Evolutionary conservation across 495 filamentous ascomycete genomes (phyloP).

Genomic region (Patellaria atrata): DNA sequence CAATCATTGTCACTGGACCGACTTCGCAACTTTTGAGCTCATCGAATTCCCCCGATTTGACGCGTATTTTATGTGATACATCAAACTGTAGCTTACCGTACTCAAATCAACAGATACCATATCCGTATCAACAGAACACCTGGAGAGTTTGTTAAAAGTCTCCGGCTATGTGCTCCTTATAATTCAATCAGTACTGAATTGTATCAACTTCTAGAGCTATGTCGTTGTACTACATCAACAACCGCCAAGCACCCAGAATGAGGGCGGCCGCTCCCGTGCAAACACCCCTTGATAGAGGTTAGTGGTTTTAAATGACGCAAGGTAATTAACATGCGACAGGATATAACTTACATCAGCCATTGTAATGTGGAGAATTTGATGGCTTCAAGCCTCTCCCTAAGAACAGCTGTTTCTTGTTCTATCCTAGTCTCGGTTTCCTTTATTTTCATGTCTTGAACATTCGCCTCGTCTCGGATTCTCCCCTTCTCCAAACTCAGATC

Average conservation of each 20-base stretch:
- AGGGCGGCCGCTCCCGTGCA: constrained; percentile 87
- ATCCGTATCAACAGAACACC: too few relatives aligned
- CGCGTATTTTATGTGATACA: too few relatives aligned
- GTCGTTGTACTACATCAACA: constrained; percentile 62
- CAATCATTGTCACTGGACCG: too few relatives aligned
- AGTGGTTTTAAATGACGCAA: constrained; percentile 4
- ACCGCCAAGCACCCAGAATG: constrained; percentile 88
- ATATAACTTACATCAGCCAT: constrained; percentile 59
- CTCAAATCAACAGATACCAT: too few relatives aligned
- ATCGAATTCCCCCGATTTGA: too few relatives aligned
- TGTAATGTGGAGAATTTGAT: constrained; percentile 97
- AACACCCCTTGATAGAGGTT: constrained; percentile 49
- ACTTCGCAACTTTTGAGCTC: too few relatives aligned
- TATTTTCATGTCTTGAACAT: constrained; percentile 93
- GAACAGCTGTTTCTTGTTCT: constrained; percentile 87
- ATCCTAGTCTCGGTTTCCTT: constrained; percentile 98
- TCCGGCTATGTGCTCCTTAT: too few relatives aligned
- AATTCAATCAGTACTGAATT: too few relatives aligned
- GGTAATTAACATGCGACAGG: not conserved
- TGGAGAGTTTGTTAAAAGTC: too few relatives aligned
- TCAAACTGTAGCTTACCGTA: too few relatives aligned
- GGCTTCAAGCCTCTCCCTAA: constrained; percentile 83
- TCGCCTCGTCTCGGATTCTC: constrained; percentile 88
- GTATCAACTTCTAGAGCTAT: too few relatives aligned
- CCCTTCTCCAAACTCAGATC: constrained; percentile 97